Evolutionary conservation across 1,139 yeast species (phyloP), one percentile per base, ranked within the genome.

Genomic region (Torulaspora globosa): DNA sequence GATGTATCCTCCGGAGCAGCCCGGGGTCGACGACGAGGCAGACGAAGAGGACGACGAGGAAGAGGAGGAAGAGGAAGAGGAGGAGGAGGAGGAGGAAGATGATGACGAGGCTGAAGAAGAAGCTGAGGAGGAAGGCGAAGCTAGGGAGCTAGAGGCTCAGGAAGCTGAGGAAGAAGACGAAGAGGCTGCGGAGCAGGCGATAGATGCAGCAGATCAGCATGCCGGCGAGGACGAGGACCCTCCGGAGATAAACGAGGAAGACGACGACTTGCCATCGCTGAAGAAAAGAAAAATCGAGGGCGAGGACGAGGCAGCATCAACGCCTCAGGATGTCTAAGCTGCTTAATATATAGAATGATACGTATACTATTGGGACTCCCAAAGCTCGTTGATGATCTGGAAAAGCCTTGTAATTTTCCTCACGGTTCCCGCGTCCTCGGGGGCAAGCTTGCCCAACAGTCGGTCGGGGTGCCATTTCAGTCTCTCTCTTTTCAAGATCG

Each of bases 1-100:
- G 27, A 86, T 85, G 50, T 85, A 79, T 58, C 96, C 95, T 70
- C 94, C 70, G 3, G 95, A 86, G 48, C 84, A 79, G 58, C 80
- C 77, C 0, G 83, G 76, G 14, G 80, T 72, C 1, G 83, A 78
- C 43, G 62, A 65, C 57, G 60, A 78, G 3, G 84, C 76, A 23
- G 84, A 76, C 8, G 84, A 76, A 2, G 84, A 77, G 7, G 79
- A 75, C 3, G 80, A 73, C 6, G 81, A 71, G 1, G 80, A 71
- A 2, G 80, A 72, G 6, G 84, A 73, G 1, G 82, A 72, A 2
- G 80, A 69, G 2, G 78, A 67, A 2, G 80, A 69, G 1, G 80
- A 70, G 0, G 82, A 69, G 1, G 82, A 68, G 1, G 80, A 65
- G 0, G 81, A 68, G 1, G 78, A 66, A 1, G 78, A 66, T 1